Conservation (phyloP, 306 rosid genomes). For the Citrullus amarus region DNA sequence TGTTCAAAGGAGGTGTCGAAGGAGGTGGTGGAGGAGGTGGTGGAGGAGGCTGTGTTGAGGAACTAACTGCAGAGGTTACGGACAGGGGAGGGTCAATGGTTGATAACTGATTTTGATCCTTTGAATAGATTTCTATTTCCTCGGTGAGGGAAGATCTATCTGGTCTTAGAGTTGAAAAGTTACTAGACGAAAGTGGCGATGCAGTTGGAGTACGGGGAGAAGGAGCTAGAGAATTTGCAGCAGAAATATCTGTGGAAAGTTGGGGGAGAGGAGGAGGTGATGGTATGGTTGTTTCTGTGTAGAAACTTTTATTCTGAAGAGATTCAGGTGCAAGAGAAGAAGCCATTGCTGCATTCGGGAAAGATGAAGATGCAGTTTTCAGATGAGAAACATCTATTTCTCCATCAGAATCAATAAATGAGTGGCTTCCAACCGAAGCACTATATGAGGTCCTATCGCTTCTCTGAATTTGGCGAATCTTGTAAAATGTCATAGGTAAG, state of each 20-base stretch:
- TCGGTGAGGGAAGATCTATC: slow-evolving; percentile 13
- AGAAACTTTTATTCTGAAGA: slow-evolving; percentile 19
- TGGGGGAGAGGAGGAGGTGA: slow-evolving; percentile 18
- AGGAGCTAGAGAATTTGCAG: slow-evolving; percentile 20
- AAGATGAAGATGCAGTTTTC: slow-evolving; percentile 3
- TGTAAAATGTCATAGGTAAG: neutral
- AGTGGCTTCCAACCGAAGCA: slow-evolving; percentile 4
- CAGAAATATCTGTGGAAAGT: slow-evolving; percentile 4
- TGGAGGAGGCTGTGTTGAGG: slow-evolving; percentile 22
- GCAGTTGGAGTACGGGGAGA: slow-evolving; percentile 25
- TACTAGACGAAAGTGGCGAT: slow-evolving; percentile 12
- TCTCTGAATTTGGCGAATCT: slow-evolving; percentile 8
- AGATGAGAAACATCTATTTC: slow-evolving; percentile 1
- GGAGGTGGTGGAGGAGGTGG: slow-evolving; percentile 30
- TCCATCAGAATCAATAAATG: neutral
- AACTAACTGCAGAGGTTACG: neutral
- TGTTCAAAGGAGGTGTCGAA: slow-evolving; percentile 27
- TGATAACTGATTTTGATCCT: slow-evolving; percentile 27
- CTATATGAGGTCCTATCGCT: slow-evolving; percentile 1
- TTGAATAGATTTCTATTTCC: slow-evolving; percentile 17
- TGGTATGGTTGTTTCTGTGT: slow-evolving; percentile 40
- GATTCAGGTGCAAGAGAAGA: slow-evolving; percentile 17
- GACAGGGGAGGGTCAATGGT: slow-evolving; percentile 10
- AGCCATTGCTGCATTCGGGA: slow-evolving; percentile 9
- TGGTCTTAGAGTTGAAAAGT: slow-evolving; percentile 16